These are phyloP conservation scores for Tephrocybe sp. DNA, from an alignment of 768 basidiomycete species.

Conservation along the genomic window DNA sequence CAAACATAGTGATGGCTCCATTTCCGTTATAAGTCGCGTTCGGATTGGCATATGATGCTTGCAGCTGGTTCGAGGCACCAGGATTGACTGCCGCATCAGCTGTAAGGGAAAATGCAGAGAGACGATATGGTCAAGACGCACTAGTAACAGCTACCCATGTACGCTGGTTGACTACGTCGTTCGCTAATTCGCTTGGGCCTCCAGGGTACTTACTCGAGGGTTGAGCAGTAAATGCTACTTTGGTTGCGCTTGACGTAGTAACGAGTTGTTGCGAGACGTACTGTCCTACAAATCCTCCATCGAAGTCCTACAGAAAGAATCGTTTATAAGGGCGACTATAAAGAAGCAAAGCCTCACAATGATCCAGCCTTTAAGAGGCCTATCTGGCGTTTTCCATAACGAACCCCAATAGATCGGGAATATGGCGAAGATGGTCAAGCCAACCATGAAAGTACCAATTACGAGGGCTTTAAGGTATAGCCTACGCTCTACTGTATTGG, in stretches of 20 bases:
- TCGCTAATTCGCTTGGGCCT: constrained; percentile 37
- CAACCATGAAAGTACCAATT: constrained; percentile 11
- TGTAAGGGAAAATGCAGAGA: neutral
- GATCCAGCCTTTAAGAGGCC: constrained; percentile 20
- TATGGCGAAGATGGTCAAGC: constrained; percentile 17
- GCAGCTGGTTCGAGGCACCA: constrained; percentile 33
- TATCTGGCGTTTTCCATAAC: constrained; percentile 19
- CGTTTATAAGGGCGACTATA: no score
- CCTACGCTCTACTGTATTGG: constrained; percentile 7
- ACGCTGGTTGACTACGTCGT: constrained; percentile 43
- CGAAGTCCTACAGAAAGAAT: constrained; percentile 45
- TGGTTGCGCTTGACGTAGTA: constrained; percentile 22
- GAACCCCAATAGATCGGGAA: constrained; percentile 24
- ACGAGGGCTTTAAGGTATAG: constrained; percentile 16
- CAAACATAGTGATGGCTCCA: constrained; percentile 46
- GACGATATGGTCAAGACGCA: constrained; percentile 22
- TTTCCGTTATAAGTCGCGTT: constrained; percentile 45
- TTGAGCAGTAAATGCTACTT: constrained; percentile 39
- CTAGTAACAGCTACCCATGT: constrained; percentile 52
- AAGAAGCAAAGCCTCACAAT: constrained; percentile 13
- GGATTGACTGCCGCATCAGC: constrained; percentile 32
- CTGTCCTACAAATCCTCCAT: constrained; percentile 46
- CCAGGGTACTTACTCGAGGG: constrained; percentile 38
- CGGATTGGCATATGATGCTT: constrained; percentile 31
- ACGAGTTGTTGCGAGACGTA: constrained; percentile 33